Base-by-base conservation (phyloP, 2,329 filamentous ascomycete species). In the Emmonsiellopsis sp. region DNA sequence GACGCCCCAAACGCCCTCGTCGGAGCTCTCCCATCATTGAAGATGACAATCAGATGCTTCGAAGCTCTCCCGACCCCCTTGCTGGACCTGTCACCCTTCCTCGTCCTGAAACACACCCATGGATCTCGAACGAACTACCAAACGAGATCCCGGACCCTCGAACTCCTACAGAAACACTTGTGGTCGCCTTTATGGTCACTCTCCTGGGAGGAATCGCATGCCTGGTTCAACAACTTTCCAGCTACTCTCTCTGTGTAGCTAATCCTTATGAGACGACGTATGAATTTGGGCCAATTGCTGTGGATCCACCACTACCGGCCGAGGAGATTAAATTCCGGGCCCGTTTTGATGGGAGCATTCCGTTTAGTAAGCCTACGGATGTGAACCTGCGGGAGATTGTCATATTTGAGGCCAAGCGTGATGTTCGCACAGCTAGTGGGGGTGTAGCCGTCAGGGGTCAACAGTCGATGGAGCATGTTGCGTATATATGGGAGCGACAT, bases 381-480 rank as follows among this genome's bases (percentile, higher is more conserved):
- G 34, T 30, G n/a, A 50, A 13, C 10, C 51, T 50, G 34, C 54
- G 48, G 47, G 56, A 58, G 51, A 51, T 48, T 7, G 50, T 44
- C 10, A 58, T 58, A 35, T 56, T 58, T n/a, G 54, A 58, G 30
- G 54, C 52, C n/a, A 58, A 58, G 40, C 56, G 52, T 13, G 52
- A 48, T n/a, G 7, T 4, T n/a, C 52, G 52, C 34, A n/a, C 20
- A 6, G n/a, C 40, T n/a, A 11, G 42, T 8, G 42, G 42, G 13
- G 26, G 42, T 32, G 31, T 26, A 11, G 26, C 54, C 37, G 52
- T 55, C 11, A 31, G 50, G 15, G 56, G 38, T 7, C 54, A 56
- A 43, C 56, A 54, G 43, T 58, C 56, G 11, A 56, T 56, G 52
- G 54, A 58, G 34, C 56, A 56, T 51, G 42, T 49, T 16, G 56